These are phyloP conservation scores for Metarhizium rileyi DNA, from an alignment of 2,329 filamentous ascomycete genomes.

Conservation along the genomic window DNA sequence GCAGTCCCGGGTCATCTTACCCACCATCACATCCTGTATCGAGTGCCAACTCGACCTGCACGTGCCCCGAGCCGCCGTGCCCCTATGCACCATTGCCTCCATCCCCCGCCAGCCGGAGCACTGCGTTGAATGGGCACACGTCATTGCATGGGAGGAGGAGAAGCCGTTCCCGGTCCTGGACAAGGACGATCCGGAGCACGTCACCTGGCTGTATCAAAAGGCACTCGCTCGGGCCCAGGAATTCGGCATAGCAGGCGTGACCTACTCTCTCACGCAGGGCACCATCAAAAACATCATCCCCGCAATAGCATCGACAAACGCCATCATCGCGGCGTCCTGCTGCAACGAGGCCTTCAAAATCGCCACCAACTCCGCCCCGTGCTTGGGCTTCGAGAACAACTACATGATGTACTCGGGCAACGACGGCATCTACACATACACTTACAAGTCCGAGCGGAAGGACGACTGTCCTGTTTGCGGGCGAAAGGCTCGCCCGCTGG, in stretches of 20 bases:
- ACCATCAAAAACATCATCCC: constrained; percentile 99
- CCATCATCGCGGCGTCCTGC: constrained; percentile 88
- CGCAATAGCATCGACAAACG: constrained; percentile 94
- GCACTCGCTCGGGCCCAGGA: constrained; percentile 72
- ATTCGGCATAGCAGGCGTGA: constrained; percentile 86
- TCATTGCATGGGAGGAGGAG: constrained; percentile 91
- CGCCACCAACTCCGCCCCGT: constrained; percentile 70
- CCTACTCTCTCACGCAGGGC: constrained; percentile 90
- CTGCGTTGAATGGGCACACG: constrained; percentile 97
- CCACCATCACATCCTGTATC: constrained; percentile 88
- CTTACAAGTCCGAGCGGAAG: constrained; percentile 90
- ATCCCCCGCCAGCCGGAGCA: constrained; percentile 96
- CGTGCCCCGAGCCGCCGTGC: constrained; percentile 91
- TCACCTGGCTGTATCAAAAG: constrained; percentile 90
- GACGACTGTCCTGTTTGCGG: constrained; percentile 92
- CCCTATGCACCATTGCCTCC: constrained; percentile 89
- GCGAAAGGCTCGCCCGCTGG: constrained; percentile 65
- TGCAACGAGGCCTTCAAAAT: constrained; percentile 98
- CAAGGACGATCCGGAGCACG: constrained; percentile 93
- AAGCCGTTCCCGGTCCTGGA: constrained; percentile 78
- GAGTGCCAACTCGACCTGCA: constrained; percentile 99
- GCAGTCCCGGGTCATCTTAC: constrained; percentile 84
- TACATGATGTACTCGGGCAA: constrained; percentile 99
- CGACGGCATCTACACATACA: constrained; percentile 93
- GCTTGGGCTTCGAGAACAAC: constrained; percentile 68